phyloP scores from a whole-genome alignment of 495 filamentous ascomycete genomes.

The Daldinia childiae region DNA sequence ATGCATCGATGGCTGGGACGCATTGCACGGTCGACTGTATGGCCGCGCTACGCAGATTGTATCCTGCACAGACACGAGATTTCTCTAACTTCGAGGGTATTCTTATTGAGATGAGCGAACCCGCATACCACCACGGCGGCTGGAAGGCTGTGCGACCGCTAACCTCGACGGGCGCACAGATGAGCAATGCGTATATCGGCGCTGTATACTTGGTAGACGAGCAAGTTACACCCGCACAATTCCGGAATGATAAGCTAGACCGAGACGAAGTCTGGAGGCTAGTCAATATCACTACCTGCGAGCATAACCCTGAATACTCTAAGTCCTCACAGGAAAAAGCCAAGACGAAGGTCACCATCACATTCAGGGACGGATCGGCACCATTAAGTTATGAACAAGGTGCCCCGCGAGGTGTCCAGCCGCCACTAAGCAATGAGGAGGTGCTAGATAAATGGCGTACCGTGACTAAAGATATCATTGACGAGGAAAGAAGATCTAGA shows the following conservation, averaged over 20 bases:
- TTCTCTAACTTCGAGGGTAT: not conserved
- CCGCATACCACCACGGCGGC: conserved; percentile 52
- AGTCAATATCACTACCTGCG: not conserved
- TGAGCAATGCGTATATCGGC: conserved; percentile 55
- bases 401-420: not conserved
- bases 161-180: conserved; percentile 54
- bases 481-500: not conserved
- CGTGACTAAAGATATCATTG: not conserved
- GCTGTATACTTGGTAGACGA: conserved; percentile 55
- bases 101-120: conserved; percentile 23
- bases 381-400: not conserved
- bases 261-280: not conserved
- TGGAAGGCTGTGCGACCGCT: conserved; percentile 51
- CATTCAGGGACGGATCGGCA: not conserved
- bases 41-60: not conserved
- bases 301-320: not conserved
- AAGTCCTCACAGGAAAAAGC: not conserved
- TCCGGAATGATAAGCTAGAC: not conserved
- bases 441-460: not conserved
- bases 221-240: conserved; percentile 33
- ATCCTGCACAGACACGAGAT: not conserved
- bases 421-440: not conserved
- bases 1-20: conserved; percentile 53
- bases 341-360: not conserved
- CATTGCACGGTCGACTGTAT: conserved; percentile 36